Conservation (phyloP, 2,329 filamentous ascomycete species). For the Colletotrichum orbiculare region DNA sequence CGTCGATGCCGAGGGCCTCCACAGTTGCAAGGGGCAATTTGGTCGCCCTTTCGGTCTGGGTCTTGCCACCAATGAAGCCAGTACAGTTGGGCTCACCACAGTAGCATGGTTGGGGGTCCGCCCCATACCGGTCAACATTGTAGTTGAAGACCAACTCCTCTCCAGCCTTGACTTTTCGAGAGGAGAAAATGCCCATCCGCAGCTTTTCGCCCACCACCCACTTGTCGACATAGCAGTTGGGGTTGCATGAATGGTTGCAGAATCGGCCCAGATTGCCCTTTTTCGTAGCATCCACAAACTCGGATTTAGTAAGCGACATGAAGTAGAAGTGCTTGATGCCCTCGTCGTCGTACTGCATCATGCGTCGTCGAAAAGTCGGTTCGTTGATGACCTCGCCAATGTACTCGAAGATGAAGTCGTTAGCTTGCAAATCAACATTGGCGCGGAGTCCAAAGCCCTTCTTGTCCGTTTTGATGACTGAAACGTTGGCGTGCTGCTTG, state of each 20-base stretch:
- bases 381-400: slow-evolving; percentile 99
- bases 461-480: slow-evolving; percentile 97
- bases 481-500: slow-evolving; percentile 88
- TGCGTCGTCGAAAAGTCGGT: slow-evolving; percentile 85
- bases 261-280: slow-evolving; percentile 96
- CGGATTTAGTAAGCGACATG: slow-evolving; percentile 96
- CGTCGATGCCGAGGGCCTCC: slow-evolving; percentile 95
- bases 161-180: slow-evolving; percentile 84
- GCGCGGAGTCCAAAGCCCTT: slow-evolving; percentile 94
- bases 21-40: slow-evolving; percentile 91
- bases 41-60: slow-evolving; percentile 93
- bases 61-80: slow-evolving; percentile 97
- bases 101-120: slow-evolving; percentile 96
- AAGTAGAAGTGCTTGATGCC: slow-evolving; percentile 99
- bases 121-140: slow-evolving; percentile 98
- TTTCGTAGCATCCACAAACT: slow-evolving; percentile 97
- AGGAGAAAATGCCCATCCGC: slow-evolving; percentile 98
- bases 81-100: slow-evolving; percentile 95
- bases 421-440: slow-evolving; percentile 78
- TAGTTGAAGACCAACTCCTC: slow-evolving; percentile 99
- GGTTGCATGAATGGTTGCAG: slow-evolving; percentile 99
- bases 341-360: slow-evolving; percentile 93
- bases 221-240: slow-evolving; percentile 99
- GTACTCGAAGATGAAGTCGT: slow-evolving; percentile 98
- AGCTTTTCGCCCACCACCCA: slow-evolving; percentile 98